A percentile compares a stretch with the other conserved stretches of the same genome.
These are phyloP conservation scores for Avena insularis DNA, from an alignment of 176 grass and related monocot species.

Conservation along the genomic window DNA sequence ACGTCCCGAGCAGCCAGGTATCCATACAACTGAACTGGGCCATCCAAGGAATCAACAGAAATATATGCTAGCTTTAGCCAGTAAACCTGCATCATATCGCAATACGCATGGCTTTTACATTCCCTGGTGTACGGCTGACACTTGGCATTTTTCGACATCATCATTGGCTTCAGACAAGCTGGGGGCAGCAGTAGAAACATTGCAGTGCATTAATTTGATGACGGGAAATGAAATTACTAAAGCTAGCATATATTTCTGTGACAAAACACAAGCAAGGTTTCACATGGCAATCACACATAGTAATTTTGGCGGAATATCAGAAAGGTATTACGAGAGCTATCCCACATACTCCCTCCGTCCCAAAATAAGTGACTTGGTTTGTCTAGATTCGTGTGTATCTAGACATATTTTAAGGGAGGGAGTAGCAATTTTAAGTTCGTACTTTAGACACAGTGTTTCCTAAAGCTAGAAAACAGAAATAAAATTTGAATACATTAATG, in stretches of 20 bases:
- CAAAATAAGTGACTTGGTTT: too few species aligned
- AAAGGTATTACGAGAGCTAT: background rate
- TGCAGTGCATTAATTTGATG: background rate
- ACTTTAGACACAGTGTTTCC: background rate
- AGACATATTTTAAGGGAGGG: too few species aligned
- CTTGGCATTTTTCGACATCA: background rate
- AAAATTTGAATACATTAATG: background rate
- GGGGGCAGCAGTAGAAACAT: background rate
- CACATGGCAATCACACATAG: background rate
- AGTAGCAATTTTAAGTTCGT: background rate
- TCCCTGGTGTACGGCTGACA: background rate
- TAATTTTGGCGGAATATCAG: background rate
- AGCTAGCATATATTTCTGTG: background rate
- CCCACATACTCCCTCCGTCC: background rate
- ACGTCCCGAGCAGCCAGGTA: background rate
- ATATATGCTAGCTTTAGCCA: constrained; percentile 25
- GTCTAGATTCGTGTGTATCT: too few species aligned
- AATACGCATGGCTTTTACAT: background rate
- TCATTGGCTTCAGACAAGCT: background rate
- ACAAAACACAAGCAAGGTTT: background rate
- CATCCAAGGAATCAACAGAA: constrained; percentile 14
- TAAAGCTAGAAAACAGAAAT: background rate
- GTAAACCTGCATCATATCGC: constrained; percentile 14
- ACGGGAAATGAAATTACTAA: background rate
- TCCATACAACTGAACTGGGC: constrained; percentile 27